phyloP scores from a whole-genome alignment of 1,284 basidiomycete genomes.

The Cerrena zonata region DNA sequence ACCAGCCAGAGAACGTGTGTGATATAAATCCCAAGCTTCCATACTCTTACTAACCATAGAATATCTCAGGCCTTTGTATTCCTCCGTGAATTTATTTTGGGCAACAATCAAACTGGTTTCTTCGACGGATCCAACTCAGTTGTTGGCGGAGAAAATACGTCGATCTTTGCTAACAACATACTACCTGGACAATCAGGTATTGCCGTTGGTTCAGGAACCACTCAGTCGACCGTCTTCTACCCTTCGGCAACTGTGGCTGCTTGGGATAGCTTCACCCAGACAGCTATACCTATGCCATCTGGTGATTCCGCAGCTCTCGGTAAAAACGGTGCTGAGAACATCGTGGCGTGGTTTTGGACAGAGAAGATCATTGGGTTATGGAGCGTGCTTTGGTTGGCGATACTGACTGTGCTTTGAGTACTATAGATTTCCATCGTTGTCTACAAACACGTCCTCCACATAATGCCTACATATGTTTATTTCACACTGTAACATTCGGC shows the following conservation, averaged over 20 bases:
- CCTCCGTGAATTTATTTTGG: conserved; percentile 22
- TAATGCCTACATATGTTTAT: no score
- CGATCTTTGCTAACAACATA: neutral
- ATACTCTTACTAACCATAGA: no score
- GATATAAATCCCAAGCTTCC: neutral
- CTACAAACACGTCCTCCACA: no score
- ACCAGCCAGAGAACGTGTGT: conserved; percentile 38
- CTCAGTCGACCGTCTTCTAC: conserved; percentile 8
- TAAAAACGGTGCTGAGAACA: neutral
- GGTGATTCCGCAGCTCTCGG: neutral
- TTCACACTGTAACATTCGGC: no score
- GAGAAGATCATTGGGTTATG: neutral
- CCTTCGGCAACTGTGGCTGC: conserved; percentile 11
- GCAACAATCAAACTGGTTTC: conserved; percentile 19
- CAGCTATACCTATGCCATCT: neutral
- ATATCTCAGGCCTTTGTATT: conserved; percentile 19
- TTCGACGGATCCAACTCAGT: conserved; percentile 7
- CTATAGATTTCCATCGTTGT: no score
- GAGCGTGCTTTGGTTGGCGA: neutral
- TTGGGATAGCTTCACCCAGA: conserved; percentile 8
- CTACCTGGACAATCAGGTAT: conserved; percentile 7
- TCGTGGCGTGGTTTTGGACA: neutral
- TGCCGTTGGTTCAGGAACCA: conserved; percentile 5
- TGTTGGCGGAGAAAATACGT: conserved; percentile 9
- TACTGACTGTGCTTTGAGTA: no score